phyloP scores from a whole-genome alignment of 148 eudicot genomes.

The Nyssa sinensis region DNA sequence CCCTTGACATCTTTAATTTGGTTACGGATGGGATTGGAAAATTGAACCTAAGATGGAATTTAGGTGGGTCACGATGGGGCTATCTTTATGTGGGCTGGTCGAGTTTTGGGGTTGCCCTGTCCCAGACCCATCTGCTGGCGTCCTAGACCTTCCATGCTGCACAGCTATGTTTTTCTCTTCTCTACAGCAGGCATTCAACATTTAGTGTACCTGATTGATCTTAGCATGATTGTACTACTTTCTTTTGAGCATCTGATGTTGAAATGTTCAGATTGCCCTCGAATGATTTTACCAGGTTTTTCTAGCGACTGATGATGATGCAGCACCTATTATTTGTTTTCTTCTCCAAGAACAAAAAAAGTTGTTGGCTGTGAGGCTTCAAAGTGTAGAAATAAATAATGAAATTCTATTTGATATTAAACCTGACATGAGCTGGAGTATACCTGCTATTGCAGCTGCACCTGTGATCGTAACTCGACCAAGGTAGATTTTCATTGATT shows the following conservation, averaged over 20 bases:
- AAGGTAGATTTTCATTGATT: slow-evolving; percentile 40
- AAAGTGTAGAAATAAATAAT: slow-evolving; percentile 57
- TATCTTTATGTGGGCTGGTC: too few species aligned
- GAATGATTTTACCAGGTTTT: slow-evolving; percentile 55
- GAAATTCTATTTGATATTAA: slow-evolving; percentile 67
- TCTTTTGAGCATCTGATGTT: background rate
- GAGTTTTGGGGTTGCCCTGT: too few species aligned
- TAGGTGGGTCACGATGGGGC: too few species aligned
- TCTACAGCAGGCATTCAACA: background rate
- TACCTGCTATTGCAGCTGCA: slow-evolving; percentile 89
- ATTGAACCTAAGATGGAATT: too few species aligned
- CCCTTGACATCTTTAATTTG: too few species aligned
- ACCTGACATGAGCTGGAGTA: slow-evolving; percentile 91
- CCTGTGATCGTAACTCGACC: slow-evolving; percentile 84
- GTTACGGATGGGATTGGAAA: too few species aligned
- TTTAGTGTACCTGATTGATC: background rate
- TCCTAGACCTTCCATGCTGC: background rate
- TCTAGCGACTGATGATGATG: slow-evolving; percentile 78
- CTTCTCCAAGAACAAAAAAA: slow-evolving; percentile 90
- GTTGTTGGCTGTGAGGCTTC: slow-evolving; percentile 68
- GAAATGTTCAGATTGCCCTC: background rate
- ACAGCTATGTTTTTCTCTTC: background rate
- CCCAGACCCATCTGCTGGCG: too few species aligned
- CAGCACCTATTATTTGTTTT: slow-evolving; percentile 73
- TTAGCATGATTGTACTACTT: background rate